Conservation (phyloP, 2,329 filamentous ascomycete genomes). For the Nannizziopsis barbatae region DNA sequence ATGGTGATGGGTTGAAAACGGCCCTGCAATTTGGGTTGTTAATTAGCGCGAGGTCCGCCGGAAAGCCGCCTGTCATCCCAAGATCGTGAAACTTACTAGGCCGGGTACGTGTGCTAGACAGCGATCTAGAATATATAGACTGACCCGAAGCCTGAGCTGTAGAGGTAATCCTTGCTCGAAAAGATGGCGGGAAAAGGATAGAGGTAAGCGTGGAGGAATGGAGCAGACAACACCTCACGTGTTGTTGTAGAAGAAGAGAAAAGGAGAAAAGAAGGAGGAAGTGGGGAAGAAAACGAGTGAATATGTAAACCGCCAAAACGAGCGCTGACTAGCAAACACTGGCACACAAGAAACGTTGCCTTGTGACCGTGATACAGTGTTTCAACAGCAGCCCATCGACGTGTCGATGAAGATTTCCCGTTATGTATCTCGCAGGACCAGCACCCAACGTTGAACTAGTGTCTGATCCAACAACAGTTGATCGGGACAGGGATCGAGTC, state of each 20-base stretch:
- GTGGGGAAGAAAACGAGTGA: not conserved
- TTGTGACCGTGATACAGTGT: slow-evolving; percentile 7
- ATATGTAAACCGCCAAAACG: not conserved
- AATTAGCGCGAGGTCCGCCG: no score
- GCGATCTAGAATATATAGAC: no score
- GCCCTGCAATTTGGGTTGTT: not conserved
- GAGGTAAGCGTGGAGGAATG: no score
- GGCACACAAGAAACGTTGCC: not conserved
- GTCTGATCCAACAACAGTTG: not conserved
- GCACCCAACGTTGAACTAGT: slow-evolving; percentile 1
- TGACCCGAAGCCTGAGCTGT: no score
- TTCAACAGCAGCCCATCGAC: slow-evolving; percentile 2
- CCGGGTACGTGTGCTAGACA: no score
- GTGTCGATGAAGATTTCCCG: not conserved
- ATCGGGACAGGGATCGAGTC: slow-evolving; percentile 5
- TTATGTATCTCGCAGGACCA: not conserved
- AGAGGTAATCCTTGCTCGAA: no score
- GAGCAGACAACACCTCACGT: not conserved
- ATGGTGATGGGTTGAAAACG: slow-evolving; percentile 35
- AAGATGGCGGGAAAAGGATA: no score
- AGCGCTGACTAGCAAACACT: not conserved
- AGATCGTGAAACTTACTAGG: not conserved
- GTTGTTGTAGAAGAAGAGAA: not conserved
- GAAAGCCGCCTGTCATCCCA: no score
- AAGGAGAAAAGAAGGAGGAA: not conserved